Base-by-base conservation (phyloP, 2,329 filamentous ascomycete species). In the Sphaceloma murrayae region DNA sequence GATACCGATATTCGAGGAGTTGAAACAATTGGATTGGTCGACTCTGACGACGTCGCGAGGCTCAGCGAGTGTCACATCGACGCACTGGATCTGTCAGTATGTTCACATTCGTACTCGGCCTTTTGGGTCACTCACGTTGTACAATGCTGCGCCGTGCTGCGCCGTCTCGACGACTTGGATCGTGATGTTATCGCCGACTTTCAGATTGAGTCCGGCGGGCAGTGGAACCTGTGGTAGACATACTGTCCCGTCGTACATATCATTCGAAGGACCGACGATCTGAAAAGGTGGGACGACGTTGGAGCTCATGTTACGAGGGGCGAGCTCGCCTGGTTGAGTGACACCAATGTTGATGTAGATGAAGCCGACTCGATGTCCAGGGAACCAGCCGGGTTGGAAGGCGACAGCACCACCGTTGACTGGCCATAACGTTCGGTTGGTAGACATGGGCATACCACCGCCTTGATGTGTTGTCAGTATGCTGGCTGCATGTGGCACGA, bases 341-440 rank as follows among this genome's bases (percentile, higher is more conserved):
- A 88, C 78, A 52, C 91, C 91, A 45, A 96, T 72, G 68, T 96
- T 96, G 66, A 96, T 70, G 67, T 94, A 94, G 59, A 94, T 73
- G 55, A 86, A 76, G 13, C 87, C 89, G 4, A 77, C 80, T 26
- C 75, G 63, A 62, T 96, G 91, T 51, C 91, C 91, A 47, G 80
- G 78, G 69, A 95, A 95, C 91, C 91, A 96, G 57, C 89, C 91
- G 0, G 91, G 91, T 59, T 96, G 89, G 56, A 95, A 74, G 39
- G 86, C 75, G 49, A 98, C 58, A n/a, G 87, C 86, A 50, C 91
- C 91, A 53, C 91, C 91, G 21, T 67, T 76, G 39, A 86, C 73
- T 11, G 91, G 88, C 91, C 91, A 96, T 67, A 82, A 85, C 10
- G 91, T 94, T 50, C 89, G 79, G 67, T 98, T 96, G 33, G 65